These are phyloP conservation scores for Saccharomycopsis babjevae DNA, from an alignment of 805 yeast species.

Conservation along the genomic window DNA sequence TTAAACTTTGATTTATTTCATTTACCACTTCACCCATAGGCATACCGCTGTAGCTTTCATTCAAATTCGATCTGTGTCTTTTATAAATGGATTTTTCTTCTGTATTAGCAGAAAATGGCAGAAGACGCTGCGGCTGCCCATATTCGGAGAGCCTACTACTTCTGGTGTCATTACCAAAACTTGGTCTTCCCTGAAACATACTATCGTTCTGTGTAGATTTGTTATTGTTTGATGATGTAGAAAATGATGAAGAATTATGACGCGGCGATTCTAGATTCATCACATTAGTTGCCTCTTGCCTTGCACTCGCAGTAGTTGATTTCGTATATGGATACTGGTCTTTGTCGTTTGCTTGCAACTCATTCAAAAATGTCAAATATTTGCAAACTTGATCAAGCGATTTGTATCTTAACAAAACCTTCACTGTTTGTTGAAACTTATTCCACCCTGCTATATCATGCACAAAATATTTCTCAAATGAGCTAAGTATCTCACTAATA, in stretches of 20 bases:
- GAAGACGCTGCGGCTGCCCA: not conserved
- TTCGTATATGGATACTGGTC: not conserved
- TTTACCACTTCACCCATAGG: constrained; percentile 21
- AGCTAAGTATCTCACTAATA: not conserved
- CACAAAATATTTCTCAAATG: not conserved
- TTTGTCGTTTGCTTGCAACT: constrained; percentile 22
- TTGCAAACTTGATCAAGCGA: constrained; percentile 27
- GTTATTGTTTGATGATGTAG: not conserved
- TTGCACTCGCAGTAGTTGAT: constrained; percentile 1
- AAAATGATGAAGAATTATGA: not conserved
- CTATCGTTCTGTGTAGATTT: not conserved
- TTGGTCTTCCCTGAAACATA: not conserved
- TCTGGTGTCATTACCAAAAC: not conserved
- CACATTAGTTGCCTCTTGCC: not conserved
- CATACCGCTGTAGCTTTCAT: constrained; percentile 8
- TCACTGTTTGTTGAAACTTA: constrained; percentile 26
- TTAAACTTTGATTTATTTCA: constrained; percentile 27
- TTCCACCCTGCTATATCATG: constrained; percentile 23
- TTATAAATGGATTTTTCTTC: not conserved
- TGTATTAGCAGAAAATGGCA: not conserved
- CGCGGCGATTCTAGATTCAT: not conserved
- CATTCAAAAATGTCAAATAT: constrained; percentile 23
- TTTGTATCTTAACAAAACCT: constrained; percentile 24
- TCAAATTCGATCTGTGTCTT: constrained; percentile 10
- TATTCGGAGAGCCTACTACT: not conserved